Conservation (phyloP, 495 filamentous ascomycete genomes). For the Lindgomyces ingoldianus region DNA sequence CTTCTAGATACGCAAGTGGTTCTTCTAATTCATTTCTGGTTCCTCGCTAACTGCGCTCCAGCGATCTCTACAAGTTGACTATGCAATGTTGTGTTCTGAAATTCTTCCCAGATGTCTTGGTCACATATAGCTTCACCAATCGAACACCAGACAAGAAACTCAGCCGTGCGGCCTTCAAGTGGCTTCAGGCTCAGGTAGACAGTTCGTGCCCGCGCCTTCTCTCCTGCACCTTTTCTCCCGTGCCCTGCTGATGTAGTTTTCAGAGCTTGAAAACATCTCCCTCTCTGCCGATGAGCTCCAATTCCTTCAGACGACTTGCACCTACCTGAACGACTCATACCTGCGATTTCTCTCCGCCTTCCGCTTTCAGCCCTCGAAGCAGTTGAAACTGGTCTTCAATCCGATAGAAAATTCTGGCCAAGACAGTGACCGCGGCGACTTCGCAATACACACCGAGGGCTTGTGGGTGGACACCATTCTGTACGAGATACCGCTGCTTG, state of each 20-base stretch:
- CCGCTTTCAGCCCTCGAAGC: slow-evolving; percentile 73
- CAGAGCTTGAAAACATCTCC: slow-evolving; percentile 76
- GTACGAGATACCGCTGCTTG: slow-evolving; percentile 93
- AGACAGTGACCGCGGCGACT: slow-evolving; percentile 69
- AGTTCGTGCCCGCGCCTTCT: slow-evolving; percentile 51
- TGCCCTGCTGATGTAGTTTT: not conserved
- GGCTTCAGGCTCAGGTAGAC: slow-evolving; percentile 79
- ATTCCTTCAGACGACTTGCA: slow-evolving; percentile 76
- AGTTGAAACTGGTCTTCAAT: slow-evolving; percentile 70
- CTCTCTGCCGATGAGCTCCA: slow-evolving; percentile 74
- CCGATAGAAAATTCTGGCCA: slow-evolving; percentile 64
- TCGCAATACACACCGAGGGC: slow-evolving; percentile 73
- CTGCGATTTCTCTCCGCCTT: slow-evolving; percentile 79
- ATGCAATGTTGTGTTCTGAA: slow-evolving; percentile 96
- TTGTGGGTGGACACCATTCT: slow-evolving; percentile 94
- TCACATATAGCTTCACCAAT: slow-evolving; percentile 92
- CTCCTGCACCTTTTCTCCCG: no score
- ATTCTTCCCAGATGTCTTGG: slow-evolving; percentile 79
- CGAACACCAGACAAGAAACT: slow-evolving; percentile 92
- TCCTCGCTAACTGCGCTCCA: slow-evolving; percentile 13
- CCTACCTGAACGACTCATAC: slow-evolving; percentile 76
- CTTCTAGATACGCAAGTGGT: slow-evolving; percentile 77
- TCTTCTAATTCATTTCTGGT: not conserved
- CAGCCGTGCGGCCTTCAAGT: slow-evolving; percentile 75
- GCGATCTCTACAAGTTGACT: slow-evolving; percentile 93